Percentiles rank a stretch among this genome's conserved stretches.
phyloP scores from a whole-genome alignment of 208 protist genomes.

The Crithidia brevicula region DNA sequence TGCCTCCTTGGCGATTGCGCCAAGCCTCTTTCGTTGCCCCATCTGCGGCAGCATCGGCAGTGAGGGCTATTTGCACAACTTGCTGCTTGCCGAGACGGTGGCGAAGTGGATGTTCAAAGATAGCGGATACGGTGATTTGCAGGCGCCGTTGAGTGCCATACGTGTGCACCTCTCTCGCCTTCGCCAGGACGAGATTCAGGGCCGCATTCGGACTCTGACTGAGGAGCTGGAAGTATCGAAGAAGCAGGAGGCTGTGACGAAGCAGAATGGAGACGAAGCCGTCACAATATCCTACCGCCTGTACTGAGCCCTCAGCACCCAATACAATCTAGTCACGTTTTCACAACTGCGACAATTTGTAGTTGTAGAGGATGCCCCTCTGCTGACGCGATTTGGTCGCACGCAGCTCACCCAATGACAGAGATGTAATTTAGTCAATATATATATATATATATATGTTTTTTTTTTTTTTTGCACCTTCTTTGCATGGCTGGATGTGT shows the following conservation, averaged over 20 bases:
- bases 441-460: too few relatives aligned
- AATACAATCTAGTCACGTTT: too few relatives aligned
- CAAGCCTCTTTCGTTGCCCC: slow-evolving; percentile 84
- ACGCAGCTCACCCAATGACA: too few relatives aligned
- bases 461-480: too few relatives aligned
- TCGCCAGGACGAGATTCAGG: slow-evolving; percentile 51
- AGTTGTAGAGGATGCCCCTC: too few relatives aligned
- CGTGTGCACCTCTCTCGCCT: slow-evolving; percentile 83
- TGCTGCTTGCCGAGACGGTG: slow-evolving; percentile 79
- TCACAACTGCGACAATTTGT: too few relatives aligned
- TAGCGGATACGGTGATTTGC: slow-evolving; percentile 73
- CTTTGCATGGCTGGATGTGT: too few relatives aligned
- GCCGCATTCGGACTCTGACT: slow-evolving; percentile 47
- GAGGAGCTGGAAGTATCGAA: slow-evolving; percentile 41
- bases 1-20: slow-evolving; percentile 78
- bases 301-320: too few relatives aligned
- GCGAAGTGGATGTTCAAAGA: slow-evolving; percentile 94
- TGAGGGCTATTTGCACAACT: slow-evolving; percentile 86
- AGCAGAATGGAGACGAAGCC: slow-evolving; percentile 13
- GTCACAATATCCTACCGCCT: slow-evolving; percentile 77
- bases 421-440: too few relatives aligned
- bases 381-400: too few relatives aligned
- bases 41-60: slow-evolving; percentile 87
- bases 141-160: slow-evolving; percentile 74
- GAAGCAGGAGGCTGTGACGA: not conserved